Conservation (phyloP, 371 early-diverging fungal genomes). For the Syncephalastrum sp. region DNA sequence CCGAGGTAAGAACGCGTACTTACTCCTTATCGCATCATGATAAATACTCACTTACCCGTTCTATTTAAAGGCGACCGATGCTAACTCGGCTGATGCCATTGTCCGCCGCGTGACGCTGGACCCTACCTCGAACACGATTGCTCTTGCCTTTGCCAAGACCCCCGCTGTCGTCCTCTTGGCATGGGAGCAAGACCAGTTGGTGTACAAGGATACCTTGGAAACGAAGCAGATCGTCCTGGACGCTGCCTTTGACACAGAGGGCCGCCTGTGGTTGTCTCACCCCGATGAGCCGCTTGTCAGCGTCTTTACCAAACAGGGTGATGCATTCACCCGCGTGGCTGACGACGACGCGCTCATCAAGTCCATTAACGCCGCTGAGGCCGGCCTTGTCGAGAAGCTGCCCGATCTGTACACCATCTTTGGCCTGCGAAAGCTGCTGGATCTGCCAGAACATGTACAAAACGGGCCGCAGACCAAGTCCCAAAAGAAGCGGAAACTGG, state of each 20-base stretch:
- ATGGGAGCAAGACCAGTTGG: conserved; percentile 26
- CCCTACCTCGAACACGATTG: conserved; percentile 16
- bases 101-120: conserved; percentile 24
- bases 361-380: conserved; percentile 41
- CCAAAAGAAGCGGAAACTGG: conserved; percentile 36
- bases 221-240: conserved; percentile 28
- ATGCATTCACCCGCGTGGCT: neutral
- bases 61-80: conserved; percentile 31
- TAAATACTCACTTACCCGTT: neutral
- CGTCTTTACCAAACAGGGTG: too few species aligned
- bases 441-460: conserved; percentile 32
- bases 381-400: conserved; percentile 39
- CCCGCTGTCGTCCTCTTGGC: conserved; percentile 32
- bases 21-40: neutral
- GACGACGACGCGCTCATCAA: conserved; percentile 26
- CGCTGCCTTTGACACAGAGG: conserved; percentile 27
- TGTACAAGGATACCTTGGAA: conserved; percentile 28
- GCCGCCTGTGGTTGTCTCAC: conserved; percentile 36
- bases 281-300: conserved; percentile 4
- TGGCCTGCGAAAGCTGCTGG: conserved; percentile 54
- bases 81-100: conserved; percentile 44
- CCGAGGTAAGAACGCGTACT: conserved; percentile 20
- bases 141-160: conserved; percentile 42
- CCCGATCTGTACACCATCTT: conserved; percentile 55
- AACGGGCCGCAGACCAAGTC: too few species aligned